These are phyloP conservation scores for Microbotryum saponariae DNA, from an alignment of 1,284 basidiomycete genomes.

Conservation along the genomic window DNA sequence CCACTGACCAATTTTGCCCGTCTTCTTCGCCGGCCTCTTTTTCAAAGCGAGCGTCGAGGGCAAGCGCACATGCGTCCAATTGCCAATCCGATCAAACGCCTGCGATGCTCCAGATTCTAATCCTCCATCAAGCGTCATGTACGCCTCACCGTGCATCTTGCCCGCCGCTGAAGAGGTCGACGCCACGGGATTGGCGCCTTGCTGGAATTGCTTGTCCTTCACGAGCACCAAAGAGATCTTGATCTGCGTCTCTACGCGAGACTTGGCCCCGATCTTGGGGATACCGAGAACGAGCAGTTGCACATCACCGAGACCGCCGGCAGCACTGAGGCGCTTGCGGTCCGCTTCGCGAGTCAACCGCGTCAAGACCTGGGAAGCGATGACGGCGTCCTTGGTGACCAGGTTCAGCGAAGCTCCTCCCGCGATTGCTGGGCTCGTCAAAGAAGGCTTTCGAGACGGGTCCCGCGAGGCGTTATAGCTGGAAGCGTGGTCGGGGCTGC, in stretches of 20 bases:
- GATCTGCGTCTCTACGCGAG: slow-evolving; percentile 86
- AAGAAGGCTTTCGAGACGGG: no score
- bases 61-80: slow-evolving; percentile 73
- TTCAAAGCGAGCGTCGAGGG: slow-evolving; percentile 73
- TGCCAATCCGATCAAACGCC: slow-evolving; percentile 50
- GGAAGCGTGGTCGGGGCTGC: no score
- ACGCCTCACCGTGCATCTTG: not conserved
- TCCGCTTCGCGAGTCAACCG: not conserved
- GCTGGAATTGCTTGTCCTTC: not conserved
- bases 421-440: no score
- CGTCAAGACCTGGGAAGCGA: slow-evolving; percentile 19
- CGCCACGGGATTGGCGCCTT: not conserved
- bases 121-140: slow-evolving; percentile 19
- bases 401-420: slow-evolving; percentile 12
- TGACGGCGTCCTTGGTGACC: slow-evolving; percentile 29
- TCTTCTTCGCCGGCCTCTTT: slow-evolving; percentile 62
- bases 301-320: slow-evolving; percentile 15
- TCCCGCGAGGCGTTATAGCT: no score
- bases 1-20: slow-evolving; percentile 31
- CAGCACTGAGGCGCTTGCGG: no score
- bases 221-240: slow-evolving; percentile 69
- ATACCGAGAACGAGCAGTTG: slow-evolving; percentile 64
- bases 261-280: slow-evolving; percentile 77
- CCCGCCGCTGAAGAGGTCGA: not conserved
- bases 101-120: slow-evolving; percentile 16